Evolutionary conservation across 495 filamentous ascomycete genomes (phyloP).

Genomic region (Astrothelium subdiscretum): DNA sequence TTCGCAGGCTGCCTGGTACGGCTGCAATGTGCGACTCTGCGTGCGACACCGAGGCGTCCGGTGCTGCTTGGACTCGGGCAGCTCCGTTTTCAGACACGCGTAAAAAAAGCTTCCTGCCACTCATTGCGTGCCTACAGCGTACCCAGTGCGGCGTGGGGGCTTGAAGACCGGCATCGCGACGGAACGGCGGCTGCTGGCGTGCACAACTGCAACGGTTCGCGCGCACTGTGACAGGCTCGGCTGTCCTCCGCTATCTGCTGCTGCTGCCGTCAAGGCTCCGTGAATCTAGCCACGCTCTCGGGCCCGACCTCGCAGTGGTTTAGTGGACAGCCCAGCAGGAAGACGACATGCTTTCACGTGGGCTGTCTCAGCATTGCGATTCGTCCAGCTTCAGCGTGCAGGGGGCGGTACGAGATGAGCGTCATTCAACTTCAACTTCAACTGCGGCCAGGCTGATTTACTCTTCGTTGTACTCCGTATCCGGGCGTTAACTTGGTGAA

Average conservation of each 20-base stretch:
- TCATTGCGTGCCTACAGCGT: background rate
- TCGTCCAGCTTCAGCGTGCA: background rate
- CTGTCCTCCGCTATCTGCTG: background rate
- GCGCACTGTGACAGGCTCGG: background rate
- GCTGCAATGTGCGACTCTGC: background rate
- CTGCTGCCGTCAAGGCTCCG: background rate
- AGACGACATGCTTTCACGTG: background rate
- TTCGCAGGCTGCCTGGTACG: background rate
- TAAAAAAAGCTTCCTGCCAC: background rate
- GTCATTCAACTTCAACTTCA: background rate
- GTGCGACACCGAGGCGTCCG: background rate
- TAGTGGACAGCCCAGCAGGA: background rate
- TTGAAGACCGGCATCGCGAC: background rate
- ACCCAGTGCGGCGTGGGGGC: too few species aligned
- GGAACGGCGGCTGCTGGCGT: background rate
- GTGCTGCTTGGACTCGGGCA: background rate
- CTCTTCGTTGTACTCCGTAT: too few species aligned
- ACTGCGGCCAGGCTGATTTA: too few species aligned
- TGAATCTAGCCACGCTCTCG: background rate
- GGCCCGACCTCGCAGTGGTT: background rate
- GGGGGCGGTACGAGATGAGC: background rate
- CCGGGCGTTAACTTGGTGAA: background rate
- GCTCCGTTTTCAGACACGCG: background rate
- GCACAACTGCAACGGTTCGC: background rate
- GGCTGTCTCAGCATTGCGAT: background rate